A percentile compares a stretch with the other conserved stretches of the same genome.
Evolutionary conservation across 768 basidiomycete species (phyloP).

Genomic region (Lactarius pseudohatsudake): DNA sequence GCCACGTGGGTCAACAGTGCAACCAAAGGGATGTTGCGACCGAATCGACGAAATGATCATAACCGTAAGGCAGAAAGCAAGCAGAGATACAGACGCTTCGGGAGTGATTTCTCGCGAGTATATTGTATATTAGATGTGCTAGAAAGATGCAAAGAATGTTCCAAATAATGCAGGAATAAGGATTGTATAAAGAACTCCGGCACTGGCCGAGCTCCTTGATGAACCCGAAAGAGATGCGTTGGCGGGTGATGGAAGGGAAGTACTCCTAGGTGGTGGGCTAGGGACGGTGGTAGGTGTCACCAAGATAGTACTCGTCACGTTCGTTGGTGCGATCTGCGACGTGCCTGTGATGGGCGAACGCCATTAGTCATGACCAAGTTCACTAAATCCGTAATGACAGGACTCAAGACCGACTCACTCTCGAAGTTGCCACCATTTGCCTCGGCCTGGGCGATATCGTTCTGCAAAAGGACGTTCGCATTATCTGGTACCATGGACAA

Average conservation of each 20-base stretch:
- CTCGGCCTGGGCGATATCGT: constrained; percentile 34
- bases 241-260: not conserved
- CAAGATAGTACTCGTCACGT: not conserved
- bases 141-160: not conserved
- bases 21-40: not conserved
- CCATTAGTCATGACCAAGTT: not conserved
- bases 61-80: not conserved
- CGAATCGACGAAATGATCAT: not conserved
- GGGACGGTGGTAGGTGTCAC: not conserved
- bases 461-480: constrained; percentile 41
- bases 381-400: not conserved
- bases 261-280: not conserved
- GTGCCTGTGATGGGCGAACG: constrained; percentile 13
- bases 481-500: constrained; percentile 65
- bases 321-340: constrained; percentile 18
- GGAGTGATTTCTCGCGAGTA: not conserved
- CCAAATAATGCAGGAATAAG: constrained; percentile 14
- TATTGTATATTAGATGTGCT: not conserved
- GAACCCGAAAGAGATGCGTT: not conserved
- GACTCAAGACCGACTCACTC: constrained; percentile 33
- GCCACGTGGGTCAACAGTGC: not conserved
- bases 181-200: not conserved
- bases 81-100: not conserved
- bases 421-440: constrained; percentile 33
- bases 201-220: not conserved